Conservation (phyloP, 192 early-diverging fungal species). For the Gigaspora rosea region DNA sequence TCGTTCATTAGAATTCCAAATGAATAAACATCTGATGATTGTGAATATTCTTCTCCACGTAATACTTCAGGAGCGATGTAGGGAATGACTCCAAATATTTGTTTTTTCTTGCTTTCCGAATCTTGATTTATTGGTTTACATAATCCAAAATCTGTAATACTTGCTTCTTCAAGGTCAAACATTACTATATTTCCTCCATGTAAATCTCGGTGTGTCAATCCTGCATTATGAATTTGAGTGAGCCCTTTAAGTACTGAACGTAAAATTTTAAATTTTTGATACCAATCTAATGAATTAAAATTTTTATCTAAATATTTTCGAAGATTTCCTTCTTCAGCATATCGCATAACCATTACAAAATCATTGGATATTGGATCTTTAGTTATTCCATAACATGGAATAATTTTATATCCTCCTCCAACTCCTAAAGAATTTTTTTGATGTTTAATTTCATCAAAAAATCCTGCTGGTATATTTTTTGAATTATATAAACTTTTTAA, state of each 20-base stretch:
- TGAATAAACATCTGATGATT: conserved; percentile 11
- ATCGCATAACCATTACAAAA: conserved; percentile 23
- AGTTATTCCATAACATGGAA: conserved; percentile 22
- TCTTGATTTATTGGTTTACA: conserved; percentile 13
- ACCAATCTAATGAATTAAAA: not conserved
- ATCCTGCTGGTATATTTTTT: not conserved
- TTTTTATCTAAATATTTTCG: conserved; percentile 4
- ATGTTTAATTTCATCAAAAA: conserved; percentile 18
- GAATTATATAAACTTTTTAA: conserved; percentile 23
- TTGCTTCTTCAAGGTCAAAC: not conserved
- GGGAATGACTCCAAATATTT: conserved; percentile 12
- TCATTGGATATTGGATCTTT: conserved; percentile 3
- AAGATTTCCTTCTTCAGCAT: conserved; percentile 6
- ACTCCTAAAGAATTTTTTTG: not conserved
- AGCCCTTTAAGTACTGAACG: conserved; percentile 11
- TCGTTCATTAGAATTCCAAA: conserved; percentile 20
- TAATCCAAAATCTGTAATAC: conserved; percentile 26
- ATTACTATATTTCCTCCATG: conserved; percentile 19
- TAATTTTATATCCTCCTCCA: not conserved
- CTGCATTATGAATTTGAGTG: conserved; percentile 1
- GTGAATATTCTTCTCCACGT: not conserved
- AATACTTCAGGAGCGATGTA: conserved; percentile 14
- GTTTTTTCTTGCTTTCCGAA: not conserved
- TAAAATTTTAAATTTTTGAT: not conserved
- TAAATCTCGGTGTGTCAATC: conserved; percentile 17